Base-by-base conservation (phyloP, 345 rosid species). In the Excoecaria cochinchinensis region DNA sequence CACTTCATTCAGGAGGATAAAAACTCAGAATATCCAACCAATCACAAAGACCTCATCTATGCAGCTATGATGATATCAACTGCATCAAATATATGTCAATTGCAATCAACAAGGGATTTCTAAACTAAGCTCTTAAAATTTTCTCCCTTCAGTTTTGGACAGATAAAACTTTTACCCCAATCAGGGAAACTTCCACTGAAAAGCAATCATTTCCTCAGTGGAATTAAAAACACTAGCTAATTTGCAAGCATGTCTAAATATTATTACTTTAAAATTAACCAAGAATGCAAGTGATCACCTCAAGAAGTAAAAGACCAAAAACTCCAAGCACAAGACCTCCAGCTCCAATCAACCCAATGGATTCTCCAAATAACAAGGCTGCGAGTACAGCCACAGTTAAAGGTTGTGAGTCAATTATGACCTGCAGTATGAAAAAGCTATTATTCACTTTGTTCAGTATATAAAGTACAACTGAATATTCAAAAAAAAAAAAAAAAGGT, bases 341-440 rank as follows among this genome's bases (percentile, higher is more conserved):
- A 38, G 89, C 94, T 78, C 97, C 93, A 58, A 88, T 85, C 50
- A 88, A 56, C 57, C 97, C 97, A 78, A 95, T 88, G 80, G 99
- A 86, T 78, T 95, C 99, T 9, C 90, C 91, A 73, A 90, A 95
- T 11, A 95, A 74, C 50, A 92, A 81, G 60, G 95, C 83, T 39
- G 97, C 97, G 84, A 95, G 92, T 6, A 95, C 79, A 77, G 97
- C 95, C 21, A 95, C 99, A 17, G 97, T 91, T 73, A 92, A 80
- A 57, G 97, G 99, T 80, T 92, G 97, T 2, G 97, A 91, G 76
- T 95, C 97, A 72, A 95, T 95, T 75, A 92, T 95, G 74, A 95
- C 99, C 97, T 92, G 86, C 82, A 76, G 69, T 31, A 63, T 24
- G 4, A 47, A 57, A 25, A 82, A 56, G 53, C 69, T 19, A 47